Evolutionary conservation across 2,329 filamentous ascomycete species (phyloP), one percentile per base, ranked within the genome.

Genomic region (Aaosphaeria pasadenensis): DNA sequence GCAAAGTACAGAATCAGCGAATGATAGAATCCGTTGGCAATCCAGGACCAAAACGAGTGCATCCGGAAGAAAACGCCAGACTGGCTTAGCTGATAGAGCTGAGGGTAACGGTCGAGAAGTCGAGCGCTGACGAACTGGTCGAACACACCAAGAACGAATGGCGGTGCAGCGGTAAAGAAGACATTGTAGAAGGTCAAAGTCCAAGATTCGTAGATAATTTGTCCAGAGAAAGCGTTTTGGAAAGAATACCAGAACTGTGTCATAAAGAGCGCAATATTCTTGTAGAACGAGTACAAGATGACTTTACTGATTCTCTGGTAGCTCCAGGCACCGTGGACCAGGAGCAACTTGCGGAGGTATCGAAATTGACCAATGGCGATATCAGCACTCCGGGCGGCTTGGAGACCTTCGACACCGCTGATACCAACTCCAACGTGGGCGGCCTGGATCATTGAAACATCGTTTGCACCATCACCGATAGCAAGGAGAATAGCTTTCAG

Each of bases 371-470:
- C 94, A 66, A 99, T 96, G 6, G 91, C 86, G 42, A 99, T 90
- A 74, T 99, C 94, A 49, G 94, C 94, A 62, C 91, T 96, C 63
- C 94, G 85, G 42, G 94, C 94, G 42, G 94, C 94, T 74, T 99
- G 94, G 1, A 99, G 83, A 79, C 94, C 94, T 79, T 99, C 94
- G 55, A 95, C 83, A 72, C 94, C 94, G 64, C 91, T 96, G 71
- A 99, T 99, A 72, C 94, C 94, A 40, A 99, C 89, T 55, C 94
- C 94, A 56, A 99, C 95, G 68, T 99, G 94, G 9, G 94, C 94
- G 7, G 94, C 94, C 75, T 99, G 94, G 47, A 99, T 99, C 94
- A 99, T 99, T 13, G 92, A 96, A n/a, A 99, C 94, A 64, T 99
- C 94, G 73, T 99, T 99, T 42, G 94, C 94, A 56, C 94, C 94